A percentile compares a stretch with the other conserved stretches of the same genome.
These are phyloP conservation scores for Sarcodon sp. DNA, from an alignment of 768 basidiomycete genomes.

Conservation along the genomic window DNA sequence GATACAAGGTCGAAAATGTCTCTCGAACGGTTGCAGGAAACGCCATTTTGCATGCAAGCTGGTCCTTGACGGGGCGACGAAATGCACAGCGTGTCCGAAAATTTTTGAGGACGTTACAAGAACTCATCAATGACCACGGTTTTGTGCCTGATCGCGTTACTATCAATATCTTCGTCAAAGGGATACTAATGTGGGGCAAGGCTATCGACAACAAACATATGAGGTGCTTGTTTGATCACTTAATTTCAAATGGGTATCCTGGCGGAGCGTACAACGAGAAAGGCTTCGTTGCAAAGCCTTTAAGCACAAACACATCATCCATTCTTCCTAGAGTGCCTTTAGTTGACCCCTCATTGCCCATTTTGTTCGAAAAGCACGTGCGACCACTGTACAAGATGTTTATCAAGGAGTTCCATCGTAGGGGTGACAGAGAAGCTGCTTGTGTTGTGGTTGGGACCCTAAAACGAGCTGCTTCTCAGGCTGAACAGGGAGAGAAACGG, in stretches of 20 bases:
- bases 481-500: constrained; percentile 17
- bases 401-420: constrained; percentile 45
- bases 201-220: constrained; percentile 29
- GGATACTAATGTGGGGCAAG: constrained; percentile 37
- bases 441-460: constrained; percentile 41
- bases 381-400: constrained; percentile 64
- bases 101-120: constrained; percentile 23
- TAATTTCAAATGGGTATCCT: constrained; percentile 50
- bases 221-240: constrained; percentile 49
- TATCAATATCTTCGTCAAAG: constrained; percentile 54
- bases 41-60: constrained; percentile 34
- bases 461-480: constrained; percentile 11
- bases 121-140: constrained; percentile 27
- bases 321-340: constrained; percentile 20
- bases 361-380: constrained; percentile 48
- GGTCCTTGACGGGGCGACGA: constrained; percentile 16
- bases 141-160: constrained; percentile 61
- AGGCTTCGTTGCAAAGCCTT: constrained; percentile 31
- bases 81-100: constrained; percentile 34
- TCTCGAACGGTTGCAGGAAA: constrained; percentile 38
- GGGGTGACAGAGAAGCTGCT: constrained; percentile 42
- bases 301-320: constrained; percentile 5
- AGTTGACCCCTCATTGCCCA: constrained; percentile 13
- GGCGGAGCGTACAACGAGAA: constrained; percentile 6
- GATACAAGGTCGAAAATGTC: constrained; percentile 3